Conservation (phyloP, 495 filamentous ascomycete species). For the Eremomyces bilateralis region DNA sequence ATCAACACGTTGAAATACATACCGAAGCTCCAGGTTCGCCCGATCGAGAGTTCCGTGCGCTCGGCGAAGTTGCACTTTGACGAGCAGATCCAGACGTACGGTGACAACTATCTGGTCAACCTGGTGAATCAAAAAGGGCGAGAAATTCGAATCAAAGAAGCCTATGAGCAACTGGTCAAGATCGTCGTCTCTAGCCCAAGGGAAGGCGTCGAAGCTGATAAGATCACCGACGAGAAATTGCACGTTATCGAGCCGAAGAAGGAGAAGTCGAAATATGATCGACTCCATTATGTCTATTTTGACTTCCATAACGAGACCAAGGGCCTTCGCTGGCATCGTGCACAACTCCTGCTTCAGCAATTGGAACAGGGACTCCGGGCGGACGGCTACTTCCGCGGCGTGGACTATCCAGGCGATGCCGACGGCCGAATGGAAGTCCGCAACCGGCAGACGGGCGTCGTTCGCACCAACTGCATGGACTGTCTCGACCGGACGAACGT, state of each 20-base stretch:
- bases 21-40: slow-evolving; percentile 68
- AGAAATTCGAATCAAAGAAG: slow-evolving; percentile 66
- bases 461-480: slow-evolving; percentile 98
- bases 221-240: slow-evolving; percentile 54
- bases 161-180: slow-evolving; percentile 75
- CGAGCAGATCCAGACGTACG: slow-evolving; percentile 80
- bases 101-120: slow-evolving; percentile 92
- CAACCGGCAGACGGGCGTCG: slow-evolving; percentile 59
- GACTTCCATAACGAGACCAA: slow-evolving; percentile 97
- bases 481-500: slow-evolving; percentile 96
- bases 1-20: slow-evolving; percentile 77
- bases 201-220: slow-evolving; percentile 35
- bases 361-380: slow-evolving; percentile 45
- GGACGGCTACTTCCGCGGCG: slow-evolving; percentile 82
- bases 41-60: slow-evolving; percentile 56
- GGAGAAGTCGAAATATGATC: slow-evolving; percentile 44
- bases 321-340: slow-evolving; percentile 79
- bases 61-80: slow-evolving; percentile 72
- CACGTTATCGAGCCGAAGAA: slow-evolving; percentile 39
- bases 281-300: slow-evolving; percentile 88
- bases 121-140: slow-evolving; percentile 88
- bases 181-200: slow-evolving; percentile 44
- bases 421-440: slow-evolving; percentile 44
- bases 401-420: slow-evolving; percentile 55
- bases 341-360: slow-evolving; percentile 63